Evolutionary conservation across 768 basidiomycete genomes (phyloP).

Genomic region (Hypholoma sublateritium): DNA sequence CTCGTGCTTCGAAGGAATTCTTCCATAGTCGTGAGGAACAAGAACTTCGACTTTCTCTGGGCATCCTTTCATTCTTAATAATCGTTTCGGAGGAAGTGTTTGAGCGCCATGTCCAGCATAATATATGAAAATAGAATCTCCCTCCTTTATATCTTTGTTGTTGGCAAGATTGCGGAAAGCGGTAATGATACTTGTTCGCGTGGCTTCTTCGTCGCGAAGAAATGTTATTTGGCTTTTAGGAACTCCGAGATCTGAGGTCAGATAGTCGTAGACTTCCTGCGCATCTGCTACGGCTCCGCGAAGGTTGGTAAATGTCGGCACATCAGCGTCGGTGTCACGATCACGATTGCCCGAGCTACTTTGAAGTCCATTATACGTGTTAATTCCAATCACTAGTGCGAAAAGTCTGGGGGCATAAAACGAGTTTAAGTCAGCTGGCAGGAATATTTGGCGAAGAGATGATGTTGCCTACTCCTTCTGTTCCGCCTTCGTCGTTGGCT

Average conservation of each 20-base stretch:
- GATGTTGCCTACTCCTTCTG: background rate
- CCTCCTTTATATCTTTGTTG: background rate
- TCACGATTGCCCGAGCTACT: background rate
- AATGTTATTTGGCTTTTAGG: slow-evolving; percentile 1
- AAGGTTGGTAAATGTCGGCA: background rate
- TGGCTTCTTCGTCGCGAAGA: slow-evolving; percentile 7
- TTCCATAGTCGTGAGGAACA: slow-evolving; percentile 6
- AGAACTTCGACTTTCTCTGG: slow-evolving; percentile 4
- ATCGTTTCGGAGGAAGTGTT: background rate
- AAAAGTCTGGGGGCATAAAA: background rate
- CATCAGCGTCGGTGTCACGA: background rate
- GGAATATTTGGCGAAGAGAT: background rate
- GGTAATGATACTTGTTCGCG: slow-evolving; percentile 6
- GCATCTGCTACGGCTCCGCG: slow-evolving; percentile 9
- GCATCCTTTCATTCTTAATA: background rate
- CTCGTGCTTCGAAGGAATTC: background rate
- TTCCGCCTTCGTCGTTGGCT: background rate
- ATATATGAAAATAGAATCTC: slow-evolving; percentile 11
- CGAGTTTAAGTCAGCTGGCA: background rate
- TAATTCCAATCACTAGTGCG: slow-evolving; percentile 11
- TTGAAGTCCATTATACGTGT: slow-evolving; percentile 1
- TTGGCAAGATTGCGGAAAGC: slow-evolving; percentile 3
- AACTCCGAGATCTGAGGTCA: background rate
- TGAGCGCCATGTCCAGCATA: slow-evolving; percentile 14
- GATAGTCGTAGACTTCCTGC: background rate